Percentiles rank a stretch among this genome's conserved stretches.
phyloP scores from a whole-genome alignment of 2,329 filamentous ascomycete species.

The Nigrospora oryzae region DNA sequence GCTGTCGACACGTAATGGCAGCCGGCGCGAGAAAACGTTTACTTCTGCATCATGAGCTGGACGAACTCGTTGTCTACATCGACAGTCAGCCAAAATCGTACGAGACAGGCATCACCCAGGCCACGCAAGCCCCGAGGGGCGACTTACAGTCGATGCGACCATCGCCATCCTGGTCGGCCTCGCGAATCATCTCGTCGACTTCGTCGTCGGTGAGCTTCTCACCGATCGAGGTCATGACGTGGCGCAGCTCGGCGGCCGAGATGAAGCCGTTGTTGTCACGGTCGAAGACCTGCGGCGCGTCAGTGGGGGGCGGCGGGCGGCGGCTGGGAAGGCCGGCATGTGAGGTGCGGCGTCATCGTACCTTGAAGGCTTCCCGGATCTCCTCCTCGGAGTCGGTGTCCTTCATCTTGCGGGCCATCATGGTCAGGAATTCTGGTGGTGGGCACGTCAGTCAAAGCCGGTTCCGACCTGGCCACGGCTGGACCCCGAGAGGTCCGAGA shows the following conservation, averaged over 20 bases:
- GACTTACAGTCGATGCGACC: conserved; percentile 77
- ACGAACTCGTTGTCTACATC: conserved; percentile 79
- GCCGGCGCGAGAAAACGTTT: conserved; percentile 24
- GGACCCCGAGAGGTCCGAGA: background rate
- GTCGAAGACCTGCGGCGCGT: conserved; percentile 56
- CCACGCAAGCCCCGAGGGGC: background rate
- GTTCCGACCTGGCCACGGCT: background rate
- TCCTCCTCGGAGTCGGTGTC: conserved; percentile 88
- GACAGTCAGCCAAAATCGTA: conserved; percentile 13
- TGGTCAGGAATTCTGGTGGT: conserved; percentile 70
- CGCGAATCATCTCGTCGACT: conserved; percentile 88
- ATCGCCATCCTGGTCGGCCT: conserved; percentile 84
- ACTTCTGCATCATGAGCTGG: conserved; percentile 95
- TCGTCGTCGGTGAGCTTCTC: conserved; percentile 88
- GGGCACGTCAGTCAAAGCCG: background rate
- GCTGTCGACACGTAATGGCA: too few relatives aligned
- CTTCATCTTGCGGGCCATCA: conserved; percentile 95
- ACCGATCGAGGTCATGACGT: conserved; percentile 87
- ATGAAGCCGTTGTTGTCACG: conserved; percentile 91
- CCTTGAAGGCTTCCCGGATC: conserved; percentile 84
- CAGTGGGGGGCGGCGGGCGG: background rate
- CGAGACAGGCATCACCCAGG: background rate
- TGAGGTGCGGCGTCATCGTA: conserved; percentile 18
- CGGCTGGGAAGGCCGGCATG: background rate
- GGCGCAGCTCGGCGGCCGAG: conserved; percentile 77